A percentile compares a stretch with the other conserved stretches of the same genome.
Conservation (phyloP, 2,329 filamentous ascomycete species). For the Colletotrichum phormii region DNA sequence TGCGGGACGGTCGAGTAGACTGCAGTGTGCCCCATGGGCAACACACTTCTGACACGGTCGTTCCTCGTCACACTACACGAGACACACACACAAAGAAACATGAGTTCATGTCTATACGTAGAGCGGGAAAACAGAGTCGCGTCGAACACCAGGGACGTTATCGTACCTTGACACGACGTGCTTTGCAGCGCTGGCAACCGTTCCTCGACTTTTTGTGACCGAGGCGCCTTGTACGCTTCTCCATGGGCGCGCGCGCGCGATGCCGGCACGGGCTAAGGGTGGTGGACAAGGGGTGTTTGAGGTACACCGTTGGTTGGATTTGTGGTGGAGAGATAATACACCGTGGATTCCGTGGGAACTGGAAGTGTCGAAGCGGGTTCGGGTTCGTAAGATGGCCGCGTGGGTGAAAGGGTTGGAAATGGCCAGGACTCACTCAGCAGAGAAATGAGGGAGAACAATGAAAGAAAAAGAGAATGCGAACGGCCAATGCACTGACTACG, state of each 20-base stretch:
- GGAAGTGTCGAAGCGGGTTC: not conserved
- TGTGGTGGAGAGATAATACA: not conserved
- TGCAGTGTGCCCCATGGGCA: constrained; percentile 49
- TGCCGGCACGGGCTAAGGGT: too few species aligned
- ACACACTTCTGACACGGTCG: constrained; percentile 50
- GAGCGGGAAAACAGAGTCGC: not conserved
- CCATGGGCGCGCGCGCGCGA: constrained; percentile 1
- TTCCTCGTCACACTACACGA: constrained; percentile 44
- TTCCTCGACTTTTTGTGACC: constrained; percentile 46
- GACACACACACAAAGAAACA: not conserved
- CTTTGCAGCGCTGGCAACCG: constrained; percentile 45
- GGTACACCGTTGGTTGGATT: too few species aligned
- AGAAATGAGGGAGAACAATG: not conserved
- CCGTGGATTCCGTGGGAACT: too few species aligned
- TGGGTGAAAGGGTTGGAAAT: not conserved
- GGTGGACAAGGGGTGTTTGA: too few species aligned
- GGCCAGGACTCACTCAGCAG: not conserved
- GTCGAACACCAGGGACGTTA: not conserved
- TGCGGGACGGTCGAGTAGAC: constrained; percentile 29
- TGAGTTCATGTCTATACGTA: not conserved
- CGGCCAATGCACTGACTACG: not conserved
- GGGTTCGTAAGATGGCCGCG: not conserved
- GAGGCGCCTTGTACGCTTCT: constrained; percentile 28
- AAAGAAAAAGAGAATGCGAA: not conserved
- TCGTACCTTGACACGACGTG: constrained; percentile 44